Evolutionary conservation across 108 stramenopile species (phyloP), one percentile per base, ranked within the genome.

Genomic region (Phaeodactylum tricornutum): DNA sequence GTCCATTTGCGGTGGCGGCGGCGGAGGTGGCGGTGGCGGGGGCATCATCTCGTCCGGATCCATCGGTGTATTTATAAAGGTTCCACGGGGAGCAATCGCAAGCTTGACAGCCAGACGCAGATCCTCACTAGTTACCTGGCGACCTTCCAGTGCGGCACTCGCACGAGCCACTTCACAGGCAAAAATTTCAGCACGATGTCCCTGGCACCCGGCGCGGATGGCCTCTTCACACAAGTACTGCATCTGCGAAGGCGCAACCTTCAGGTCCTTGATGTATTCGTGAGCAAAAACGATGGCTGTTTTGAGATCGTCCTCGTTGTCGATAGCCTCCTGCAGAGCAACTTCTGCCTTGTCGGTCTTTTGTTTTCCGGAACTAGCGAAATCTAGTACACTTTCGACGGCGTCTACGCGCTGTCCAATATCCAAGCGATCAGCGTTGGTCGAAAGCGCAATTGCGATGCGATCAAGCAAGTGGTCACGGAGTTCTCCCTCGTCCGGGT

Each of bases 401-500:
- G 91, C 93, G 42, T 81, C 77, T 12, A 95, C 84, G 48, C 96
- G 84, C 34, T 77, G 63, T 7, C 35, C 56, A 53, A 87, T 57
- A 28, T 81, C 72, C 48, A 97, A 71, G 16, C 58, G 64, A 20
- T 77, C 62, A 17, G 96, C 91, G 63, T 97, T 87, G 0, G 89
- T 94, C 36, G 78, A 83, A 5, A 97, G 70, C 12, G 90, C 55
- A 16, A 97, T 74, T 24, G 94, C 88, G 54, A 97, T 92, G 24
- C 96, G 71, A 71, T 97, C 96, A 31, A 95, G 71, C 25, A 97
- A 63, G 57, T 95, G 93, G 48, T 95, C 93, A 9, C 94, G 72
- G 31, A 97, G 70, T 63, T 95, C 94, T n/a, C 91, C 93, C 64
- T 97, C 96, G 44, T 97, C 96, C 6, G 96, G 96, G 61, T 97